phyloP scores from a whole-genome alignment of 805 yeast species.

The Barnettozyma sucrosica region DNA sequence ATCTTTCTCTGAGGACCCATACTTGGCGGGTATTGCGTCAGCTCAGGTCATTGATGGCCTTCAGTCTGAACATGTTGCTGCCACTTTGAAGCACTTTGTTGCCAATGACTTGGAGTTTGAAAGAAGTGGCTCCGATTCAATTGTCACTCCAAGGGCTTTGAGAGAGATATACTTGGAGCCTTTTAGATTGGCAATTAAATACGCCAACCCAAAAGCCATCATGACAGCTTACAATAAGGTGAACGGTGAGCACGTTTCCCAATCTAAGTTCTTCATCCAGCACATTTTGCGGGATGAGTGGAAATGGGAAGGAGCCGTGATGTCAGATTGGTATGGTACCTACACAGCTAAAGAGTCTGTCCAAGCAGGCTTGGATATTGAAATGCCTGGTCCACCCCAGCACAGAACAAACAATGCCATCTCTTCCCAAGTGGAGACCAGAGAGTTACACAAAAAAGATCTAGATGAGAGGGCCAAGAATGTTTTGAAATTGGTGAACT shows the following conservation, averaged over 20 bases:
- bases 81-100: conserved; percentile 28
- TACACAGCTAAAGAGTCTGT: conserved; percentile 41
- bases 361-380: conserved; percentile 52
- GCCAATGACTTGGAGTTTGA: conserved; percentile 57
- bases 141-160: conserved; percentile 51
- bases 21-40: conserved; percentile 38
- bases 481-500: conserved; percentile 43
- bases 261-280: conserved; percentile 35
- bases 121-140: conserved; percentile 40
- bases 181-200: conserved; percentile 50
- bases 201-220: conserved; percentile 44
- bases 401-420: conserved; percentile 38
- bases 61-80: conserved; percentile 43
- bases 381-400: conserved; percentile 58
- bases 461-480: conserved; percentile 44
- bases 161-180: conserved; percentile 59
- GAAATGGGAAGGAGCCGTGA: conserved; percentile 47
- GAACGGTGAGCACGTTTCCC: conserved; percentile 51
- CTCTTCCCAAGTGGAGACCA: too few species aligned
- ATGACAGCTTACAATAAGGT: conserved; percentile 61
- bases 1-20: conserved; percentile 55
- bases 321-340: conserved; percentile 64
- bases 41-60: conserved; percentile 45
- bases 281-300: conserved; percentile 49
- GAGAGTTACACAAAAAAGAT: conserved; percentile 31